phyloP scores from a whole-genome alignment of 805 yeast genomes.

The Candida ovalis region DNA sequence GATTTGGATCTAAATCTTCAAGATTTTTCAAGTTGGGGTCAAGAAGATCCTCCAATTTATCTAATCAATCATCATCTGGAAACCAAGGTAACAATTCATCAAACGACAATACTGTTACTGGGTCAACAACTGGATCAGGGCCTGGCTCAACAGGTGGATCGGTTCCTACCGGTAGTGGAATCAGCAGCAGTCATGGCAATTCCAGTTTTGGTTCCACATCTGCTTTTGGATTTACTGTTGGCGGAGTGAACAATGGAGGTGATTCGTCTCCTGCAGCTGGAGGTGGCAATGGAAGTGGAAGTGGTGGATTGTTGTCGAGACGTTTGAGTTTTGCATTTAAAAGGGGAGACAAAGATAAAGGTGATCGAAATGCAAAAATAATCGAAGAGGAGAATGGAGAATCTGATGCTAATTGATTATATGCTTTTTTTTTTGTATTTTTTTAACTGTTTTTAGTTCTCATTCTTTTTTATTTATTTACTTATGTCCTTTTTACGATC shows the following conservation, averaged over 20 bases:
- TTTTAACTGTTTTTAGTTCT: background rate
- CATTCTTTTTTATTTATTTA: background rate
- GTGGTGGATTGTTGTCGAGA: conserved; percentile 19
- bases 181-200: background rate
- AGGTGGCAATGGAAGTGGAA: background rate
- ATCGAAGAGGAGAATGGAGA: conserved; percentile 17
- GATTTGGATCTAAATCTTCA: conserved; percentile 29
- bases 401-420: conserved; percentile 2
- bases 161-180: background rate
- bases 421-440: background rate
- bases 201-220: background rate
- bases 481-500: background rate
- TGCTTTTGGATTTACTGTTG: background rate
- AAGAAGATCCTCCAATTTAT: conserved; percentile 19
- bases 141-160: background rate
- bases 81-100: conserved; percentile 2
- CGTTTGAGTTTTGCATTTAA: conserved; percentile 31
- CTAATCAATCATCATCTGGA: conserved; percentile 10
- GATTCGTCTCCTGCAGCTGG: background rate
- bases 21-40: conserved; percentile 30
- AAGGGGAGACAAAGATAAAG: conserved; percentile 27
- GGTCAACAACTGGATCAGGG: conserved; percentile 1
- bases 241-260: background rate
- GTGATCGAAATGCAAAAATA: conserved; percentile 14
- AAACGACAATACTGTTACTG: background rate